Percentiles rank a stretch among this genome's conserved stretches.
Conservation (phyloP, 1,284 basidiomycete genomes). For the Ceratobasidium sp. region DNA sequence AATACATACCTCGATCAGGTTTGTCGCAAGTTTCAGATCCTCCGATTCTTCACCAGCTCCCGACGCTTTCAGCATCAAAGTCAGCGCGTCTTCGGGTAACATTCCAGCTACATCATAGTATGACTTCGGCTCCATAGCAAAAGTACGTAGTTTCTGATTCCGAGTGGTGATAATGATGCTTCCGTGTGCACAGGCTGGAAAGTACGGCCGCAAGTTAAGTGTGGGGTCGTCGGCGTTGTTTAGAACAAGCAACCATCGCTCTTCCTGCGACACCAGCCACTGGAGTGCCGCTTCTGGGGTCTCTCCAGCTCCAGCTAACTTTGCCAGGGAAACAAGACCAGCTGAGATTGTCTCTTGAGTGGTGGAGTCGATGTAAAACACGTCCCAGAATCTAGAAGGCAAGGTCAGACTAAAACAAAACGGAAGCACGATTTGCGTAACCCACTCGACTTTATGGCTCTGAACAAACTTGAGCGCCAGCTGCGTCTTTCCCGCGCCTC, state of each 20-base stretch:
- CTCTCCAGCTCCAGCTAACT: neutral
- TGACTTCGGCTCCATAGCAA: neutral
- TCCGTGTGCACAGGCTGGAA: conserved; percentile 23
- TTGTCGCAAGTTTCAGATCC: neutral
- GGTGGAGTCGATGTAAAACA: conserved; percentile 30
- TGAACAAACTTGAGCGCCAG: conserved; percentile 12
- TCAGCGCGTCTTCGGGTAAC: neutral
- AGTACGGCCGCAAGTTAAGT: neutral
- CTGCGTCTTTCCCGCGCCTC: conserved; percentile 34
- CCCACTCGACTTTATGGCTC: neutral
- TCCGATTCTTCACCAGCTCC: neutral
- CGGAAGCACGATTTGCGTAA: no score
- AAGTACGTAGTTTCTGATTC: neutral
- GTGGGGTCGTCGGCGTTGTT: conserved; percentile 12
- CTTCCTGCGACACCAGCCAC: conserved; percentile 22
- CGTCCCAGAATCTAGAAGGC: conserved; percentile 3
- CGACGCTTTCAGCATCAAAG: neutral
- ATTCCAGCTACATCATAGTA: neutral
- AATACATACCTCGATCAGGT: neutral
- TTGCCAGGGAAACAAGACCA: neutral
- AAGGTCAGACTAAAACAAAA: no score
- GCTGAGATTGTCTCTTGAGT: neutral
- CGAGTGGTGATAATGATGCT: conserved; percentile 33
- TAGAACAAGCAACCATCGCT: conserved; percentile 13
- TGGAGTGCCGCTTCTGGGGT: conserved; percentile 1